These are phyloP conservation scores for Cordyceps cateniannulata DNA, from an alignment of 2,329 filamentous ascomycete species.

Conservation along the genomic window DNA sequence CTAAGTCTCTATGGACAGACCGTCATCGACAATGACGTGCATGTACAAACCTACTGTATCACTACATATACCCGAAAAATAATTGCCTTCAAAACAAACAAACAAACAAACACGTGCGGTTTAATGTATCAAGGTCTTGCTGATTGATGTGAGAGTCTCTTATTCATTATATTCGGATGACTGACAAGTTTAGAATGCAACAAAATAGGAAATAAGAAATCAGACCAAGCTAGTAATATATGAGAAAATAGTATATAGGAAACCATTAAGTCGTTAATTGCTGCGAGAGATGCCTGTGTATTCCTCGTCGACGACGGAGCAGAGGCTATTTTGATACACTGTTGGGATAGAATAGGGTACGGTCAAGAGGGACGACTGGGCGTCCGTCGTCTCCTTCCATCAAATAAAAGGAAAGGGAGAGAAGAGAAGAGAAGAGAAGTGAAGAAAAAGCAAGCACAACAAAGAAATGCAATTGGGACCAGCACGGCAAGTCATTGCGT, in stretches of 20 bases:
- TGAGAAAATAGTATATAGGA: background rate
- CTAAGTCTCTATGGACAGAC: no score
- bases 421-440: background rate
- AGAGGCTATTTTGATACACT: constrained; percentile 5
- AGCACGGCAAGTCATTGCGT: constrained; percentile 1
- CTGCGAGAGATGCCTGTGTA: background rate
- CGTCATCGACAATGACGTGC: background rate
- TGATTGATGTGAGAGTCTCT: background rate
- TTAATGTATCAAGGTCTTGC: background rate
- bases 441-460: constrained; percentile 8
- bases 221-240: background rate
- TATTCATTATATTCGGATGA: constrained; percentile 4
- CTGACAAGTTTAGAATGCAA: background rate
- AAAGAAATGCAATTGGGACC: constrained; percentile 12
- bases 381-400: background rate
- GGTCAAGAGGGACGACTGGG: background rate
- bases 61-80: background rate
- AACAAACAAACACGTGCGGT: background rate
- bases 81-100: background rate
- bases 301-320: background rate
- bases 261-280: constrained; percentile 18
- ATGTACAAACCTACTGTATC: constrained; percentile 2
- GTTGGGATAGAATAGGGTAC: background rate
- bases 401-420: background rate
- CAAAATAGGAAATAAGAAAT: constrained; percentile 5